These are phyloP conservation scores for Spiromastix sp. DNA, from an alignment of 2,329 filamentous ascomycete genomes.

Conservation along the genomic window DNA sequence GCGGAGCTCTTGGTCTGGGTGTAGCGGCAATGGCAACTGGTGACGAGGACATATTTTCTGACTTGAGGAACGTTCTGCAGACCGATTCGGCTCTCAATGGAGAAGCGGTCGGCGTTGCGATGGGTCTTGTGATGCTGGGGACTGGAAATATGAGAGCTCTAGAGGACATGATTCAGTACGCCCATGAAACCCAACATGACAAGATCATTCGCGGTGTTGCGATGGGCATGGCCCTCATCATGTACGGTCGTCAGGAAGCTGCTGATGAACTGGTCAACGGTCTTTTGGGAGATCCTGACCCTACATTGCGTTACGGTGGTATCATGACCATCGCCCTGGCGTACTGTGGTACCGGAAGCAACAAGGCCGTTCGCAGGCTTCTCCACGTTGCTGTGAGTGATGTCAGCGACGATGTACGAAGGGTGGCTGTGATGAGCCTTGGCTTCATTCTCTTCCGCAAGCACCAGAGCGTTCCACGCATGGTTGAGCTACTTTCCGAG, in stretches of 20 bases:
- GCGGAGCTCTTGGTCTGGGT: conserved; percentile 86
- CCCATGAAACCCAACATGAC: conserved; percentile 95
- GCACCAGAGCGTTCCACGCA: conserved; percentile 89
- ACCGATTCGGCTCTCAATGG: conserved; percentile 93
- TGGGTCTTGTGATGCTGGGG: conserved; percentile 97
- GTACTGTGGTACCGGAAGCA: conserved; percentile 94
- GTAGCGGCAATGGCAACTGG: conserved; percentile 97
- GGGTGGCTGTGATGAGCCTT: conserved; percentile 93
- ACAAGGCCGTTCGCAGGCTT: conserved; percentile 94
- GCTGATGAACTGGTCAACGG: conserved; percentile 92
- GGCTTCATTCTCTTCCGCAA: conserved; percentile 98
- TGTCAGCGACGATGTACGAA: conserved; percentile 92
- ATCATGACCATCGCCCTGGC: conserved; percentile 98
- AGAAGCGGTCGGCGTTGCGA: conserved; percentile 87
- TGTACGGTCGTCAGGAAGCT: conserved; percentile 91
- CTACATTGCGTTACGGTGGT: conserved; percentile 87
- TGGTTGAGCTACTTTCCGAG: conserved; percentile 96
- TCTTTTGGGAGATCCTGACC: conserved; percentile 84
- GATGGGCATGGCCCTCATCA: conserved; percentile 94
- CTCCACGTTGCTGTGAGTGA: conserved; percentile 95
- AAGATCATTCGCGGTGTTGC: conserved; percentile 96
- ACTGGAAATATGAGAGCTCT: conserved; percentile 91
- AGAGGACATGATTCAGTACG: conserved; percentile 95
- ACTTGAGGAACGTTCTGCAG: conserved; percentile 79
- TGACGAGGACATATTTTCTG: conserved; percentile 80